Base-by-base conservation (phyloP, 768 basidiomycete genomes). In the Auriculariales sp. region DNA sequence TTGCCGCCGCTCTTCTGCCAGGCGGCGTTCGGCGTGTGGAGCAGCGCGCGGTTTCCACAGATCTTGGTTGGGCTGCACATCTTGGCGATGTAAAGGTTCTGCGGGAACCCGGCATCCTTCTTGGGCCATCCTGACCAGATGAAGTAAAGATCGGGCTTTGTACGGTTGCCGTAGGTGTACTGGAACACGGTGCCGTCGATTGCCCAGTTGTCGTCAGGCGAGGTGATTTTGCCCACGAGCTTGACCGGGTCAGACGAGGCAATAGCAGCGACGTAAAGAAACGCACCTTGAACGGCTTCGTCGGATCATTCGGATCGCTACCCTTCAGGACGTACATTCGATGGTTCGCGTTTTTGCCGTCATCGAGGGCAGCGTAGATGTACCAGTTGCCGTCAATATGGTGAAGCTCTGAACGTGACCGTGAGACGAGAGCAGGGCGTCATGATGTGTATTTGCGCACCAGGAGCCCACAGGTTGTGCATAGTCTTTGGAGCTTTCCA, bases 1-100 rank as follows among this genome's bases (percentile, higher is more conserved):
- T 12, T 22, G 22, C 12, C 12, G 39, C 39, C 39, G 24, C 14
- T 22, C 22, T 25, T 19, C 39, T 44, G 39, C 39, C 39, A 44
- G 12, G 22, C 3, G 6, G 17, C 22, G 22, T 44, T 44, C 22
- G 39, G 39, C 39, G 9, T 9, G 22, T 44, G 39, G 19, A 44
- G 11, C 12, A 44, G 19, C 14, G 27, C 39, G 39, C 39, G 39
- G 5, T 44, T 25, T 5, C 22, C 22, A 25, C 39, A n/a, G 39
- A 44, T 19, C 39, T 44, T 44, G 39, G 39, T 44, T 12, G 39
- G 39, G 39, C 39, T 25, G 24, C 39, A n/a, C 39, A 44, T 44
- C 39, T 44, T 19, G 4, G 39, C 39, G 39, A 44, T 44, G 39
- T 44, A 44, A 9, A 44, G 39, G 39, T 44, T 44, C 39, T 44